phyloP scores from a whole-genome alignment of 2,329 filamentous ascomycete genomes.

The Hypoxylon sp. region DNA sequence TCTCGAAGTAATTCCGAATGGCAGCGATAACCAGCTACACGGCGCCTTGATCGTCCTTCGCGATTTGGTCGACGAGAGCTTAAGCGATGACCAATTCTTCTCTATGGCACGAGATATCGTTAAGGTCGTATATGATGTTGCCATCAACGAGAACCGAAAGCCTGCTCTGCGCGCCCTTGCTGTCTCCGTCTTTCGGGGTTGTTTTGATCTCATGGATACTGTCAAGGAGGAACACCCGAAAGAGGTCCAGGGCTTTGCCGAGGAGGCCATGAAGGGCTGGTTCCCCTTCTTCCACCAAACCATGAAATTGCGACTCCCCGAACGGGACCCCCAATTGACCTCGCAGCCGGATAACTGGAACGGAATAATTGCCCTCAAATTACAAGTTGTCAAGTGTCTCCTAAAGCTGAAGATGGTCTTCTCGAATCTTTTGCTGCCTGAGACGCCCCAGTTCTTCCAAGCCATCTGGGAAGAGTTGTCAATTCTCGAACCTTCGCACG shows the following conservation, averaged over 20 bases:
- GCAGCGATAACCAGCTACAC: slow-evolving; percentile 85
- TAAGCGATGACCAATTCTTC: slow-evolving; percentile 97
- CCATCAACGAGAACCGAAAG: slow-evolving; percentile 81
- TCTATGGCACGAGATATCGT: slow-evolving; percentile 88
- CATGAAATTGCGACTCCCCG: slow-evolving; percentile 81
- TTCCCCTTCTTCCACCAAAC: slow-evolving; percentile 88
- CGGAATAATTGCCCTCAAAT: slow-evolving; percentile 86
- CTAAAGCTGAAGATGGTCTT: slow-evolving; percentile 91
- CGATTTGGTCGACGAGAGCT: slow-evolving; percentile 92
- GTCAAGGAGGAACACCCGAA: slow-evolving; percentile 92
- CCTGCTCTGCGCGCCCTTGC: slow-evolving; percentile 85
- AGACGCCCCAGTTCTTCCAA: slow-evolving; percentile 86
- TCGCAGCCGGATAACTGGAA: slow-evolving; percentile 78
- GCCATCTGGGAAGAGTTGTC: slow-evolving; percentile 91
- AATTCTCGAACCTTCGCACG: slow-evolving; percentile 79
- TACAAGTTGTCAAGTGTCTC: slow-evolving; percentile 94
- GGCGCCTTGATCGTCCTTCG: slow-evolving; percentile 89
- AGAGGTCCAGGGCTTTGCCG: slow-evolving; percentile 89
- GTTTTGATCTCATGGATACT: slow-evolving; percentile 96
- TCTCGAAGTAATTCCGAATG: slow-evolving; percentile 81
- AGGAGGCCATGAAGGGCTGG: slow-evolving; percentile 87
- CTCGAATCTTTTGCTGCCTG: slow-evolving; percentile 82
- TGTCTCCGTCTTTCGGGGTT: slow-evolving; percentile 89
- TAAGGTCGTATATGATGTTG: slow-evolving; percentile 85
- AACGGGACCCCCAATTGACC: slow-evolving; percentile 69